Conservation (phyloP, 2,329 filamentous ascomycete species). For the Escovopsis weberi region DNA sequence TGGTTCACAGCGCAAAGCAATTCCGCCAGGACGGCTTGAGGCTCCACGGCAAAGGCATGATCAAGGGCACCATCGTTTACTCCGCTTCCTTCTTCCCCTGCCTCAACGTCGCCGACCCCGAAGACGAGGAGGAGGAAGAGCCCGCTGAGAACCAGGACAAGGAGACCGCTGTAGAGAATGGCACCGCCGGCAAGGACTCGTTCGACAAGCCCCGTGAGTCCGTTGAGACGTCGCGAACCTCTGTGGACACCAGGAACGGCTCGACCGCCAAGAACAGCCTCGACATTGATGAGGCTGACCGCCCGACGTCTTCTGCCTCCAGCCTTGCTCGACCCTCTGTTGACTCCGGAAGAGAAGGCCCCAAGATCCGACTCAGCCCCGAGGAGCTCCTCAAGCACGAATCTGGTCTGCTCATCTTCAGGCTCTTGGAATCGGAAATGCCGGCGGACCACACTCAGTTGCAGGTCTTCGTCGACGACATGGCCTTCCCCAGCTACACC, state of each 20-base stretch:
- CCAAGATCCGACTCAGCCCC: constrained; percentile 63
- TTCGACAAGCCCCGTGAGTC: constrained; percentile 5
- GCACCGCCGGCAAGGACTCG: constrained; percentile 1
- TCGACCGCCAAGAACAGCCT: constrained; percentile 30
- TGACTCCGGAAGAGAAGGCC: constrained; percentile 38
- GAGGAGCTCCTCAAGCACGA: constrained; percentile 78
- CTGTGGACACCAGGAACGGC: constrained; percentile 11
- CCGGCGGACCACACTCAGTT: constrained; percentile 61
- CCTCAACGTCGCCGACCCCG: constrained; percentile 75
- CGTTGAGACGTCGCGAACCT: constrained; percentile 3
- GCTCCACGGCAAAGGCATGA: constrained; percentile 54
- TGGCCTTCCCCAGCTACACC: constrained; percentile 77
- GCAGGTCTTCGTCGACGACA: constrained; percentile 87
- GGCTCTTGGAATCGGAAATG: constrained; percentile 79
- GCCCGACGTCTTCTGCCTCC: constrained; percentile 21
- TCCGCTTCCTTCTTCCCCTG: constrained; percentile 84
- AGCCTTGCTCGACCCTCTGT: constrained; percentile 17
- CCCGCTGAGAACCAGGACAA: constrained; percentile 16
- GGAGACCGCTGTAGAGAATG: constrained; percentile 7
- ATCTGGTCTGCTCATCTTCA: constrained; percentile 87
- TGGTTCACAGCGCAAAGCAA: constrained; percentile 63
- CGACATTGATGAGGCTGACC: constrained; percentile 14
- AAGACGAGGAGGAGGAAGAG: constrained; percentile 55
- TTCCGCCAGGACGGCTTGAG: constrained; percentile 53
- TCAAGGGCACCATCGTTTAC: constrained; percentile 72